Percentiles rank a stretch among this genome's conserved stretches.
phyloP scores from a whole-genome alignment of 345 rosid genomes.

The Lepidium africanum region DNA sequence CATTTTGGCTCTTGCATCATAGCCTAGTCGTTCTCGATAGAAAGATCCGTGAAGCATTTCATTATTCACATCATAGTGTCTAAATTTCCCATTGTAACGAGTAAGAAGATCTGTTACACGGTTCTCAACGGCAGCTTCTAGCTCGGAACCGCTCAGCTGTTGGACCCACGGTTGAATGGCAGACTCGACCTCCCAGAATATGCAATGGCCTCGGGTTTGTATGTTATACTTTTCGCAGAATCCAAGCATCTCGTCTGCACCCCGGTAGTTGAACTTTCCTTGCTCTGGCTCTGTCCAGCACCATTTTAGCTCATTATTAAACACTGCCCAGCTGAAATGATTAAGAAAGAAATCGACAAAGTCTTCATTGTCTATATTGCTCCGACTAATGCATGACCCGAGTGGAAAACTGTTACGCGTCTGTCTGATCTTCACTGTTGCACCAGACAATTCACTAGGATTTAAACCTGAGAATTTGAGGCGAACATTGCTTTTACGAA shows the following conservation, averaged over 20 bases:
- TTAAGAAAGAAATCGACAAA: constrained; percentile 67
- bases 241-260: constrained; percentile 84
- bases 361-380: constrained; percentile 85
- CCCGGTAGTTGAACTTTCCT: constrained; percentile 69
- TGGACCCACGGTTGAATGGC: constrained; percentile 77
- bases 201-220: constrained; percentile 76
- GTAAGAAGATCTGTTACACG: constrained; percentile 66
- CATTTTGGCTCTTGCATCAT: constrained; percentile 57
- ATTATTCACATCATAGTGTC: constrained; percentile 91
- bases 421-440: constrained; percentile 53
- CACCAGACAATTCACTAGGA: constrained; percentile 37
- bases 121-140: constrained; percentile 56
- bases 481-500: constrained; percentile 70
- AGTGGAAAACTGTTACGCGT: constrained; percentile 65
- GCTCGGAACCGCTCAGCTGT: constrained; percentile 43
- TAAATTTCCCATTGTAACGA: constrained; percentile 76
- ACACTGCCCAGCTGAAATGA: constrained; percentile 91
- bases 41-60: constrained; percentile 98
- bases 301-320: constrained; percentile 95
- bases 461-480: constrained; percentile 53
- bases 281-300: constrained; percentile 86
- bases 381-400: constrained; percentile 79
- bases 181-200: constrained; percentile 94
- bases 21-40: constrained; percentile 56
- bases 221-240: constrained; percentile 56